phyloP scores from a whole-genome alignment of 805 yeast species.

The Cyberlindnera saturnus region DNA sequence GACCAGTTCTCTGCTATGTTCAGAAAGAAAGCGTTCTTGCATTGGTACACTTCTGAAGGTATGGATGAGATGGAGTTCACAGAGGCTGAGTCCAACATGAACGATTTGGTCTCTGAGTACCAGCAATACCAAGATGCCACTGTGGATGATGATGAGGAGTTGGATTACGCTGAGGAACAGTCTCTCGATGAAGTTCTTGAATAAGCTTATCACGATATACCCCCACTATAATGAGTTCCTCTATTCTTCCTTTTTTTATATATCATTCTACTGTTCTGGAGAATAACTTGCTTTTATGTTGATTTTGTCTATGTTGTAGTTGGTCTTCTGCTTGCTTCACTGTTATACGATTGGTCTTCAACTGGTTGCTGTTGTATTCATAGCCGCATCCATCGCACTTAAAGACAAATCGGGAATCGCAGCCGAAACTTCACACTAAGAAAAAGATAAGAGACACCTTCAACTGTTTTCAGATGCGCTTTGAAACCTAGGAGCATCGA shows the following conservation, averaged over 20 bases:
- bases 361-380: too few species aligned
- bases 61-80: conserved; percentile 99
- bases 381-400: too few species aligned
- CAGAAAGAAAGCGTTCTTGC: conserved; percentile 97
- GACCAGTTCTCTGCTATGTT: conserved; percentile 96
- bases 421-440: too few species aligned
- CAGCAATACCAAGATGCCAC: conserved; percentile 94
- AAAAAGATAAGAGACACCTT: too few species aligned
- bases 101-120: conserved; percentile 95
- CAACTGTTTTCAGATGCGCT: too few species aligned
- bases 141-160: conserved; percentile 64
- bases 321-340: too few species aligned
- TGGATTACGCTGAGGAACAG: conserved; percentile 26
- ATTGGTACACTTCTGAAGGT: conserved; percentile 99
- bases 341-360: too few species aligned
- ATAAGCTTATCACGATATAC: conserved; percentile 6
- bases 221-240: conserved; percentile 1
- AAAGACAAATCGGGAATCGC: too few species aligned
- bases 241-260: neutral
- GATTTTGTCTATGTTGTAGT: too few species aligned
- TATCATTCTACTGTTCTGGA: too few species aligned
- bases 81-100: conserved; percentile 97
- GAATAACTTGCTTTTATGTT: too few species aligned
- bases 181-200: conserved; percentile 26
- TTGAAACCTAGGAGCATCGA: too few species aligned